Evolutionary conservation across 2,329 filamentous ascomycete species (phyloP), one percentile per base, ranked within the genome.

Genomic region (Cephalotrichum gorgonifer): DNA sequence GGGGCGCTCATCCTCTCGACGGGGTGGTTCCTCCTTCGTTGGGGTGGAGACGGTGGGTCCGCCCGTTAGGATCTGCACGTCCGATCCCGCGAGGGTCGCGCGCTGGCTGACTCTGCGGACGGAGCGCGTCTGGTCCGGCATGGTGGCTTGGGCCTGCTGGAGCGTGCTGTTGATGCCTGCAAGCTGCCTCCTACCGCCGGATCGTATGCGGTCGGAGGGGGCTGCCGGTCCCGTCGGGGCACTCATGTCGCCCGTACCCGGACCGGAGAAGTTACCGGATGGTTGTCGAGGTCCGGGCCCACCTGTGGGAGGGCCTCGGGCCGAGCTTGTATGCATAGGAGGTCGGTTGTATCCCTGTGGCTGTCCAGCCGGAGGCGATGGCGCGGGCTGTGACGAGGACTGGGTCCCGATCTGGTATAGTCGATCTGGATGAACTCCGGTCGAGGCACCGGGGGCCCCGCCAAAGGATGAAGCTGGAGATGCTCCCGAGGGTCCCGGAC

Each of bases 81-180:
- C 77, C 3, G 76, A 79, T 17, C 71, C 71, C 17, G 67, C 73
- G 31, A 79, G 65, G 53, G 56, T 66, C 63, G 54, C 60, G 59
- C 53, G 41, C 47, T 44, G 41, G 11, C 47, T 31, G 43, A 17
- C 28, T n/a, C 47, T 17, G 14, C 47, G 28, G 22, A n/a, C 25
- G 15, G 42, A 27, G 41, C 41, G 30, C 23, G 35, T 14, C 11
- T 25, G 28, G n/a, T 48, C 46, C 6, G 35, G 11, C 46, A 48
- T 48, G 28, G 11, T 64, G 42, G 63, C 67, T 27, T 72, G 73
- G 1, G 71, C 70, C 59, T 76, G 72, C 54, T 76, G 73, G 4
- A 81, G 67, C 46, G 72, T 77, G 53, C 64, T 79, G 55, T 81
- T 79, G 51, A 84, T 82, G 43, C 75, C 74, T 12, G 73, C 73